Percentiles rank a stretch among this genome's conserved stretches.
Evolutionary conservation across 805 yeast species (phyloP).

Genomic region (Zygoascus ofunaensis): DNA sequence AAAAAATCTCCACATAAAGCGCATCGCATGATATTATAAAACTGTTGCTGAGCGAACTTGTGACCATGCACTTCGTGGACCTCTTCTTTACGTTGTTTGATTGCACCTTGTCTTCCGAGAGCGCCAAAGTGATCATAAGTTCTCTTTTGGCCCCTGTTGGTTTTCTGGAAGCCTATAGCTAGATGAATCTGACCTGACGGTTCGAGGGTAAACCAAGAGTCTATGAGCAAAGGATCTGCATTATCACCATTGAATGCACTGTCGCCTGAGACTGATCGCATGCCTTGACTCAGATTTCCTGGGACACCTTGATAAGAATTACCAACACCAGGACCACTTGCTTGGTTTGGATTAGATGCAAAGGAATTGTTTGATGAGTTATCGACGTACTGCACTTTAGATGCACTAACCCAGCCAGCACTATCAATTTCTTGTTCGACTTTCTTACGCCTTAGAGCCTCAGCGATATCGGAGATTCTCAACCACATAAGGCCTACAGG

Average conservation of each 20-base stretch:
- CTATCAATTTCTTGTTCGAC: slow-evolving; percentile 62
- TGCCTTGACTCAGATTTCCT: background rate
- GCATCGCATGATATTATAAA: slow-evolving; percentile 94
- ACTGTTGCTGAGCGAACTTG: slow-evolving; percentile 89
- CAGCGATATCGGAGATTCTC: slow-evolving; percentile 81
- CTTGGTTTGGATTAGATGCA: slow-evolving; percentile 11
- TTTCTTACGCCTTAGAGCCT: slow-evolving; percentile 85
- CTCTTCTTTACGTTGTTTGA: slow-evolving; percentile 75
- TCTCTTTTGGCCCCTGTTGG: slow-evolving; percentile 39
- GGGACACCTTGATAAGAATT: background rate
- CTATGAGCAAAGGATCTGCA: slow-evolving; percentile 30
- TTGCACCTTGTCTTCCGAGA: slow-evolving; percentile 94
- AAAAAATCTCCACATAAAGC: slow-evolving; percentile 95
- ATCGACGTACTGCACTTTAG: slow-evolving; percentile 21
- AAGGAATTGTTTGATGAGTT: background rate
- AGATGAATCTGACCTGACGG: slow-evolving; percentile 88
- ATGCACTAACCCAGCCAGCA: slow-evolving; percentile 84
- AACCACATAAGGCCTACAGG: slow-evolving; percentile 95
- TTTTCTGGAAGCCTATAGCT: slow-evolving; percentile 70
- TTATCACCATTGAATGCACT: slow-evolving; percentile 1
- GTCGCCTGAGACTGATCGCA: slow-evolving; percentile 3
- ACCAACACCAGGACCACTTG: background rate
- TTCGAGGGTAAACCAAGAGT: slow-evolving; percentile 84
- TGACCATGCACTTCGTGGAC: slow-evolving; percentile 95
- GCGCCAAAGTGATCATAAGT: slow-evolving; percentile 46